Base-by-base conservation (phyloP, 2,329 filamentous ascomycete genomes). In the Ramularia endophylla region DNA sequence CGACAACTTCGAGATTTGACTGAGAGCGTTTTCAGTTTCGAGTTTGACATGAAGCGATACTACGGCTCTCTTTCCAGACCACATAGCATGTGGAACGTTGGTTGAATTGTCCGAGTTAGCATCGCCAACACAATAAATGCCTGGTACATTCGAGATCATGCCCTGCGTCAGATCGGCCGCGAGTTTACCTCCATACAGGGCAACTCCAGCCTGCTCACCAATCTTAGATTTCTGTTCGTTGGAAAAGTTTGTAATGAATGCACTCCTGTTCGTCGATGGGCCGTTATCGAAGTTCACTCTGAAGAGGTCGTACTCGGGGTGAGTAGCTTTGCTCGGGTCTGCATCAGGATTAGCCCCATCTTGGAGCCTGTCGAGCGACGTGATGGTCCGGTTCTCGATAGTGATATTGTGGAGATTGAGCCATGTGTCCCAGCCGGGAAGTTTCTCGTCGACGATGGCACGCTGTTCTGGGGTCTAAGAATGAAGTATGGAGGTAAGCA, bases 261-360 rank as follows among this genome's bases (percentile, higher is more conserved):
- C 43, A 13, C 36, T 42, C 8, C 43, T 40, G n/a, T 39, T 15
- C 4, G 36, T 18, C 5, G 44, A 22, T 2, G 37, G 36, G n/a
- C 41, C 44, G 15, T 25, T 33, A 2, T 12, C 28, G 36, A 47
- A 47, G 9, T 43, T 17, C 3, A 47, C 37, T 19, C 34, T 33
- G 29, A 47, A 47, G 8, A 44, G 29, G 31, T 47, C 44, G 17
- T 47, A 33, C 34, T 47, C 44, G 12, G 44, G 33, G 12, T 40
- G 33, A 18, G 41, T 47, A 18, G 44, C 36, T 28, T 36, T 15
- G 27, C 41, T 44, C 11, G 44, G 44, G 28, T 47, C 44, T 2
- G 31, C 41, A 8, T 35, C 40, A 11, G 11, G 11, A 4, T 30
- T 27, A 16, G 44, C 29, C 15, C 44, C 44, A 38, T 47, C 38